Percentiles rank a stretch among this genome's conserved stretches.
Conservation (phyloP, 768 basidiomycete genomes). For the Trametes maxima region DNA sequence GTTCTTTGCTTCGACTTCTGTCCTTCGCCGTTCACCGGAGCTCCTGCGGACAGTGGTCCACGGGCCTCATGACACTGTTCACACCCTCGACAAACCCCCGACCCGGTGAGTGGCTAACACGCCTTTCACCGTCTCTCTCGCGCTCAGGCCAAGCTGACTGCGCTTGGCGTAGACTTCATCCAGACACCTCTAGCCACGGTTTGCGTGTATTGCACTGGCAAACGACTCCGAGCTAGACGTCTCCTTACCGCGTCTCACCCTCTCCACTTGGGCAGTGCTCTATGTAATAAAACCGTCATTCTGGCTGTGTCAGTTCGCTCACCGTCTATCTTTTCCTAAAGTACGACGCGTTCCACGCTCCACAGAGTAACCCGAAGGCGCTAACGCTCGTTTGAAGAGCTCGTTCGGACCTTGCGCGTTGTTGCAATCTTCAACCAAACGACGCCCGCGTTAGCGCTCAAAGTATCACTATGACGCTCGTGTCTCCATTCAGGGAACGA, state of each 20-base stretch:
- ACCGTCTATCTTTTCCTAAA: too few relatives aligned
- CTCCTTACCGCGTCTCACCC: too few relatives aligned
- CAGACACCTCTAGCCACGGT: background rate
- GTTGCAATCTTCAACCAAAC: background rate
- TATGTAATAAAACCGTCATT: too few relatives aligned
- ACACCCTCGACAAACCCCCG: background rate
- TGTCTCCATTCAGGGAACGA: background rate
- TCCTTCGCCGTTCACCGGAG: conserved; percentile 14
- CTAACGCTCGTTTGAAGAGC: too few relatives aligned
- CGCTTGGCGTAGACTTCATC: background rate
- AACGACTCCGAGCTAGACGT: too few relatives aligned
- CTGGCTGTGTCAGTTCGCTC: too few relatives aligned
- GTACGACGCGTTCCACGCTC: too few relatives aligned
- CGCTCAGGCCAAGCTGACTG: background rate
- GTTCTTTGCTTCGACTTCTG: conserved; percentile 6
- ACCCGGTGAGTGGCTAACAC: conserved; percentile 1
- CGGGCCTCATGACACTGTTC: background rate
- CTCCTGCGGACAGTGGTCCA: background rate
- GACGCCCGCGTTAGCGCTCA: background rate
- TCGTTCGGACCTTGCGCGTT: background rate
- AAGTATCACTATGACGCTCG: too few relatives aligned
- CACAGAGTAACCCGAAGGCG: too few relatives aligned
- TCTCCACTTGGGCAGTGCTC: too few relatives aligned
- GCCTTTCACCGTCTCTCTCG: background rate
- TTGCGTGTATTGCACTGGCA: too few relatives aligned